phyloP scores from a whole-genome alignment of 2,329 filamentous ascomycete species.

The Nothophaeocryptopus gaeumannii region DNA sequence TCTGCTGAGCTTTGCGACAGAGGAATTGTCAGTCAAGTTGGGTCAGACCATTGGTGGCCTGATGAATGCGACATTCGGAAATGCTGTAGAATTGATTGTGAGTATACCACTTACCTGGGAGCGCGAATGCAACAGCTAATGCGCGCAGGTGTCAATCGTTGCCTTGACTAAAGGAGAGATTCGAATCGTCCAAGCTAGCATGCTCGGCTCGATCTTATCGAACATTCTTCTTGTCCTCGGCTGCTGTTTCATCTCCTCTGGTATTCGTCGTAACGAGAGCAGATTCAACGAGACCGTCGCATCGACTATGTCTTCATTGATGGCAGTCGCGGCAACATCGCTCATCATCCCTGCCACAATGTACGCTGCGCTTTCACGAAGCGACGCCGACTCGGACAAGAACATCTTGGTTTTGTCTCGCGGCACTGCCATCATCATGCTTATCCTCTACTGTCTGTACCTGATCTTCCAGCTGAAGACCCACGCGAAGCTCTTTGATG shows the following conservation, averaged over 20 bases:
- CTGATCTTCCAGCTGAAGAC: constrained; percentile 55
- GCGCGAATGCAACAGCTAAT: constrained; percentile 2
- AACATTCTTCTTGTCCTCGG: constrained; percentile 77
- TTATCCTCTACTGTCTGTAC: constrained; percentile 54
- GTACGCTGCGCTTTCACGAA: constrained; percentile 45
- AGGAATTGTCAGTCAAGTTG: constrained; percentile 69
- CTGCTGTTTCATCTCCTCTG: constrained; percentile 53
- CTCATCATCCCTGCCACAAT: constrained; percentile 55
- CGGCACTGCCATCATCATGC: constrained; percentile 53
- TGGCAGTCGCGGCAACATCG: constrained; percentile 55
- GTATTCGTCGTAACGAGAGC: constrained; percentile 44
- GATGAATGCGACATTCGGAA: constrained; percentile 75
- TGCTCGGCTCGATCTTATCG: constrained; percentile 93
- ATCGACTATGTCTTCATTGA: constrained; percentile 67
- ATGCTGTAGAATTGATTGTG: constrained; percentile 74
- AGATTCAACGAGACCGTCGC: constrained; percentile 72
- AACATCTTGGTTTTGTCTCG: constrained; percentile 52
- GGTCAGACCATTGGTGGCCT: constrained; percentile 72
- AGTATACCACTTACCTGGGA: background rate
- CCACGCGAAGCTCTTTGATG: constrained; percentile 49
- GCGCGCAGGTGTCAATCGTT: constrained; percentile 68
- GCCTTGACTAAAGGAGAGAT: constrained; percentile 83
- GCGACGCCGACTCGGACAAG: constrained; percentile 41
- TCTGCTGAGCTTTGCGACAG: constrained; percentile 72
- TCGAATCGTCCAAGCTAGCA: constrained; percentile 93